phyloP scores from a whole-genome alignment of 2,329 filamentous ascomycete genomes.

The Exophiala bonariae region DNA sequence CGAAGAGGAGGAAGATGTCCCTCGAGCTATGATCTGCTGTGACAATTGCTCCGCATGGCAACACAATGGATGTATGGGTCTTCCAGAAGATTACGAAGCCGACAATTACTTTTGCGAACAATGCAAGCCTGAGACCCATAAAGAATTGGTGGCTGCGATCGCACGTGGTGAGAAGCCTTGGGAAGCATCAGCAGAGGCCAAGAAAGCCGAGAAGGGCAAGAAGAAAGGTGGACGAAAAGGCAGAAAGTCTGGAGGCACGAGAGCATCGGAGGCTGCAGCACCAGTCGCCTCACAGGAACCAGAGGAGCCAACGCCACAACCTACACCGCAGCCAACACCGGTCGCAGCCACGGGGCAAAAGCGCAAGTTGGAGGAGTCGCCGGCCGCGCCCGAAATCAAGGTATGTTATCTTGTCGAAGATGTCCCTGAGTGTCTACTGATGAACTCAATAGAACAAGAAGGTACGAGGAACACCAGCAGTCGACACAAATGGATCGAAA shows the following conservation, averaged over 20 bases:
- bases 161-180: constrained; percentile 80
- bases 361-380: constrained; percentile 44
- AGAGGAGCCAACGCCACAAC: constrained; percentile 1
- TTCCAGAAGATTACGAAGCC: constrained; percentile 73
- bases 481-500: constrained; percentile 25
- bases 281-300: constrained; percentile 47
- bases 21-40: constrained; percentile 93
- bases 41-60: constrained; percentile 94
- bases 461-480: constrained; percentile 25
- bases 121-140: constrained; percentile 82
- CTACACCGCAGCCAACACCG: constrained; percentile 3
- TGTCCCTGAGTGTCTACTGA: constrained; percentile 29
- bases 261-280: constrained; percentile 63
- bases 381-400: constrained; percentile 27
- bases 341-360: constrained; percentile 37
- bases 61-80: constrained; percentile 92
- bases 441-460: constrained; percentile 26
- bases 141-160: constrained; percentile 75
- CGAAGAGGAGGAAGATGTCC: constrained; percentile 80
- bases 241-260: constrained; percentile 62
- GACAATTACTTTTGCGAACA: constrained; percentile 90
- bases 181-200: constrained; percentile 69
- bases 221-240: constrained; percentile 58
- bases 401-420: constrained; percentile 16
- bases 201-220: constrained; percentile 58